Base-by-base conservation (phyloP, 176 grass and related monocot genomes). In the Musa beccarii region DNA sequence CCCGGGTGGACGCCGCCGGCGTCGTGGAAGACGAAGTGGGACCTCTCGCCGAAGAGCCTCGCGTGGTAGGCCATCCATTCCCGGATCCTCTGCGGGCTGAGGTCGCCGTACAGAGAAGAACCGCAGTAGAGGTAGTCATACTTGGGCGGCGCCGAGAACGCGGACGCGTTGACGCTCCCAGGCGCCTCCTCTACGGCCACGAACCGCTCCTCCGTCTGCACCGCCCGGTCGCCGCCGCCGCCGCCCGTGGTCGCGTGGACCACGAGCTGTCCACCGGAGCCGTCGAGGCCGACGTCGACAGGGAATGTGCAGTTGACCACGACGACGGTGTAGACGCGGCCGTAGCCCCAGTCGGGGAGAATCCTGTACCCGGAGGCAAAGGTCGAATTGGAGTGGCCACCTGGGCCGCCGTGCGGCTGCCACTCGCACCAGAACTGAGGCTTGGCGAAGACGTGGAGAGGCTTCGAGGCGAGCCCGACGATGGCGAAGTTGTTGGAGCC, bases 311-410 rank as follows among this genome's bases (percentile, higher is more conserved):
- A 96, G 71, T 96, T 96, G 49, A 96, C 86, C 20, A 96, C 78
- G 51, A 96, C 87, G 52, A 74, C 79, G 12, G 86, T 92, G 87
- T 96, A 96, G 56, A 92, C 76, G 75, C 87, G 86, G 49, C 92
- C 92, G 62, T 96, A 96, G 16, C 92, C 92, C 92, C 92, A 96
- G 79, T 96, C 92, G 12, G 92, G 92, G 8, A 89, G 89, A 77
- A 96, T 92, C 79, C 80, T 83, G 81, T 85, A 89, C 13, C 61
- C 89, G 49, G 83, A 72, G 54, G 82, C 77, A 63, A 63, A 66
- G 83, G 77, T 59, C 13, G 84, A 75, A 52, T 49, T 73, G 77
- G 59, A 76, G 55, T 25, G 56, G n/a, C 49, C 34, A 43, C 34
- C 34, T 43, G 34, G 4, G 34, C 34, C 49, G 28, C 63, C 34